Percentiles rank a stretch among this genome's conserved stretches.
These are phyloP conservation scores for Candida fluviatilis DNA, from an alignment of 805 yeast genomes.

Conservation along the genomic window DNA sequence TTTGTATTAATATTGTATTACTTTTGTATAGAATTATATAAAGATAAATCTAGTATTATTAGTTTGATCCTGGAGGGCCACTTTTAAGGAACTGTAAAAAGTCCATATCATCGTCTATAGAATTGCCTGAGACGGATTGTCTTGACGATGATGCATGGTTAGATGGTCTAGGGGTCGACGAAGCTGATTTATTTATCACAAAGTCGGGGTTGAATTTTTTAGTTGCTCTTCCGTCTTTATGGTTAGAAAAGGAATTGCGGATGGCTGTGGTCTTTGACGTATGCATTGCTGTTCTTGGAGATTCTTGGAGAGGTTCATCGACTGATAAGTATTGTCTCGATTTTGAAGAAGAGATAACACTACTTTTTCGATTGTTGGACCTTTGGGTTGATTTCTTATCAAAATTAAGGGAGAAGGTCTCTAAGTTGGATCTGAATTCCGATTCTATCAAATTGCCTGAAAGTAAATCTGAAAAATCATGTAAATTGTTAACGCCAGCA, in stretches of 20 bases:
- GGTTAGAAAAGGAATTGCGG: neutral
- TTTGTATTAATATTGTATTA: too few relatives aligned
- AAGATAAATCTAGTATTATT: too few relatives aligned
- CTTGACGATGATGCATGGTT: neutral
- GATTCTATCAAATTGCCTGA: constrained; percentile 24
- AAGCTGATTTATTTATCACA: neutral
- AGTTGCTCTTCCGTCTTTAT: neutral
- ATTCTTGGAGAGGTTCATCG: neutral
- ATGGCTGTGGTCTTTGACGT: neutral
- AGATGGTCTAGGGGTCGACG: neutral
- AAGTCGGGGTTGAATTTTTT: neutral
- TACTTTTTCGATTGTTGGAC: constrained; percentile 3
- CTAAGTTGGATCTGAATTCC: constrained; percentile 26
- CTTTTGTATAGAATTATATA: too few relatives aligned
- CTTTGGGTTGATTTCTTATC: constrained; percentile 4
- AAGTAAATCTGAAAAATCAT: constrained; percentile 37
- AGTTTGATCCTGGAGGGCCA: constrained; percentile 18
- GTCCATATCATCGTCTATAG: constrained; percentile 35
- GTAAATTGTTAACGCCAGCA: constrained; percentile 10
- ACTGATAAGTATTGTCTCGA: neutral
- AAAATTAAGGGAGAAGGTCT: constrained; percentile 27
- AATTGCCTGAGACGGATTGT: constrained; percentile 1
- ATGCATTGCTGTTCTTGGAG: neutral
- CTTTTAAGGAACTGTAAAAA: constrained; percentile 43
- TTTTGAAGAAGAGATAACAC: constrained; percentile 2